Evolutionary conservation across 2,329 filamentous ascomycete genomes (phyloP).

Genomic region (Penicillium griseofulvum): DNA sequence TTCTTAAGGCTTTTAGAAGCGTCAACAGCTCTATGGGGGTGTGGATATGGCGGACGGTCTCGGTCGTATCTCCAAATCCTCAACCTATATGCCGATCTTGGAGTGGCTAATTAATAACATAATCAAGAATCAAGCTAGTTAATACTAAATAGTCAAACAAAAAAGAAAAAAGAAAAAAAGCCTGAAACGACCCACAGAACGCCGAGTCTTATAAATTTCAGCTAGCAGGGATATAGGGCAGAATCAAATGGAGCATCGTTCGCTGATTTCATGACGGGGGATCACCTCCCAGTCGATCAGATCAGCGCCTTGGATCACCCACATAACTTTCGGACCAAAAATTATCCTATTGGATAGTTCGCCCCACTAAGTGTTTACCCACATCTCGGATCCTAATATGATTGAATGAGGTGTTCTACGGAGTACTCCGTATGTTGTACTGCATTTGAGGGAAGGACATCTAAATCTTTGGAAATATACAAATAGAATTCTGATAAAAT

Average conservation of each 20-base stretch:
- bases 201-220: slow-evolving; percentile 1
- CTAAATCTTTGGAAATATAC: too few species aligned
- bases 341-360: not conserved
- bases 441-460: too few species aligned
- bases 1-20: not conserved
- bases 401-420: too few species aligned
- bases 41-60: not conserved
- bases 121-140: not conserved
- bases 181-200: slow-evolving; percentile 2
- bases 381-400: too few species aligned
- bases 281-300: slow-evolving; percentile 2
- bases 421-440: too few species aligned
- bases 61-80: not conserved
- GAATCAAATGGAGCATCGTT: not conserved
- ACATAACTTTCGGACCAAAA: not conserved
- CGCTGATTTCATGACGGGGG: slow-evolving; percentile 1
- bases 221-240: not conserved
- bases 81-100: not conserved
- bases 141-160: not conserved
- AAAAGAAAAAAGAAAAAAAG: too few species aligned
- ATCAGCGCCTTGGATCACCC: slow-evolving; percentile 5
- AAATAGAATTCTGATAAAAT: too few species aligned
- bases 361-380: not conserved
- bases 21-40: not conserved
- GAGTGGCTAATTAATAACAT: not conserved